Base-by-base conservation (phyloP, 1,284 basidiomycete genomes). In the Omphalotus olearius region DNA sequence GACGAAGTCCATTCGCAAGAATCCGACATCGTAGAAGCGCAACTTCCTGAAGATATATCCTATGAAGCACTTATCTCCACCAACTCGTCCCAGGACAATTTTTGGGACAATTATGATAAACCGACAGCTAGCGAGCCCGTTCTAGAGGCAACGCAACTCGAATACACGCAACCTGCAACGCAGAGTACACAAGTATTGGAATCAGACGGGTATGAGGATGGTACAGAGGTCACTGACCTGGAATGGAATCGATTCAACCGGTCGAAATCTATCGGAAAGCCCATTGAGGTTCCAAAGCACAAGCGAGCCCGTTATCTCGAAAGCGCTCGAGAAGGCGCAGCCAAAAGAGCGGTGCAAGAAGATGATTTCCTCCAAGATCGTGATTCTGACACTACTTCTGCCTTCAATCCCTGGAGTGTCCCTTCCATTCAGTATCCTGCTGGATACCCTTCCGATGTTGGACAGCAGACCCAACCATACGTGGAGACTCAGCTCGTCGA, bases 81-180 rank as follows among this genome's bases (percentile, higher is more conserved):
- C 30, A 33, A 33, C 9, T 33, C 50, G 13, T 55, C 44, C n/a
- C 53, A 55, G 26, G 39, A 41, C n/a, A 46, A 42, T 25, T 46
- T 43, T 17, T 48, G 47, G 46, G 37, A 50, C 23, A 43, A 46
- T 18, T 20, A 37, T n/a, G 28, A 44, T 11, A 28, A 30, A 11
- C 26, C 38, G 42, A 33, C 26, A 30, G 20, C 41, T 10, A 41
- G 39, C 44, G 35, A 37, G 20, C 35, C 16, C 42, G 40, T 6
- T n/a, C 18, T 33, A 7, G 28, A 33, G 11, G 33, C 42, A 30
- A 53, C 13, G 11, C 37, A 28, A 17, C 6, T 35, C 11, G 50
- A 26, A 14, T 44, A 20, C 11, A 47, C 45, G 23, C 50, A 51
- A 39, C 38, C 47, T 10, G 42, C 41, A 18, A 50, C 53, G 10